phyloP scores from a whole-genome alignment of 805 yeast species.

The Brettanomyces naardenensis region DNA sequence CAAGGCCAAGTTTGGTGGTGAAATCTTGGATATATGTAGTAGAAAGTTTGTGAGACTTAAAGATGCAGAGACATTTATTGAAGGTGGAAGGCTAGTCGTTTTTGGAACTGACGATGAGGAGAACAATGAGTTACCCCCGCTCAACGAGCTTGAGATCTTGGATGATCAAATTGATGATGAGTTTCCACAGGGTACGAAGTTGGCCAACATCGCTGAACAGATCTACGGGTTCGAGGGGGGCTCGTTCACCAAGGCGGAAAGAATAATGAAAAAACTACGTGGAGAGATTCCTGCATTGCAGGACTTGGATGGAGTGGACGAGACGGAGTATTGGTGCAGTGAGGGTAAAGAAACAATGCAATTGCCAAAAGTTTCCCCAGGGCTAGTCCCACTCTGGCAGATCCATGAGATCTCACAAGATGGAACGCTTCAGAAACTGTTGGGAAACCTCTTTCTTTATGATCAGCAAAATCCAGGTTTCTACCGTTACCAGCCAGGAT shows the following conservation, averaged over 20 bases:
- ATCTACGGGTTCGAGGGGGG: conserved; percentile 31
- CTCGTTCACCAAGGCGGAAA: conserved; percentile 12
- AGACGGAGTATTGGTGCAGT: conserved; percentile 9
- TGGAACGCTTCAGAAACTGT: conserved; percentile 15
- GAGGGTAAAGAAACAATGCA: conserved; percentile 16
- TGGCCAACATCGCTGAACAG: conserved; percentile 25
- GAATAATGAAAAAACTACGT: conserved; percentile 4
- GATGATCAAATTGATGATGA: conserved; percentile 7
- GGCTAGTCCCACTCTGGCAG: conserved; percentile 41
- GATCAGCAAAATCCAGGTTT: neutral
- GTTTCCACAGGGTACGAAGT: neutral
- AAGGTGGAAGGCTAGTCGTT: conserved; percentile 18
- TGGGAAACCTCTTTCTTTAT: conserved; percentile 5
- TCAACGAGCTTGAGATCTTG: conserved; percentile 9
- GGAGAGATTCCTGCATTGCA: conserved; percentile 7
- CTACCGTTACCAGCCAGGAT: conserved; percentile 7
- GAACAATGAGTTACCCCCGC: conserved; percentile 7
- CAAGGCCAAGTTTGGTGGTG: conserved; percentile 73
- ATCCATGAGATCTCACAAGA: conserved; percentile 28
- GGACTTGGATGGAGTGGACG: conserved; percentile 10
- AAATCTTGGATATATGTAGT: conserved; percentile 49
- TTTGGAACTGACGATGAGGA: conserved; percentile 3
- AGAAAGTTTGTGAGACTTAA: conserved; percentile 34
- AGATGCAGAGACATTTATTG: conserved; percentile 19
- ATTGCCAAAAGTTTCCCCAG: conserved; percentile 34